Percentiles rank a stretch among this genome's conserved stretches.
Evolutionary conservation across 805 yeast genomes (phyloP).

Genomic region (Metschnikowia dekortorum): DNA sequence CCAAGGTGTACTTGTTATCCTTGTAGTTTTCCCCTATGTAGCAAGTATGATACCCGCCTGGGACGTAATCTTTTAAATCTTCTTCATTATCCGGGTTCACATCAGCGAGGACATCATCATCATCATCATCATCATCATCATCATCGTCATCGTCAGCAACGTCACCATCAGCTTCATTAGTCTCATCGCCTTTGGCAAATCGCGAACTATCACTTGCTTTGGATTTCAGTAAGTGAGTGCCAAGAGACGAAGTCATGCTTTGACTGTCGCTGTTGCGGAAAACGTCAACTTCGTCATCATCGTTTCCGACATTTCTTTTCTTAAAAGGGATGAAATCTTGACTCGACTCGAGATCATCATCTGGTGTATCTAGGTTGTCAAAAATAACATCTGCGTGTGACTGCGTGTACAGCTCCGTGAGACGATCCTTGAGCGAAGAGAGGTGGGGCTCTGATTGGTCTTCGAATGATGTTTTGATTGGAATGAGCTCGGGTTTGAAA

Average conservation of each 20-base stretch:
- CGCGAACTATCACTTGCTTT: background rate
- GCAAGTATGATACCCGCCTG: constrained; percentile 66
- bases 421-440: constrained; percentile 15
- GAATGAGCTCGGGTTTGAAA: constrained; percentile 35
- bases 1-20: constrained; percentile 30
- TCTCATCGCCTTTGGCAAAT: background rate
- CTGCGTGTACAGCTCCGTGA: constrained; percentile 13
- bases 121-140: constrained; percentile 19
- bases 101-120: constrained; percentile 17
- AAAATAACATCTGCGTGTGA: constrained; percentile 5
- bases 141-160: constrained; percentile 9
- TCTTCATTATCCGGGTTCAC: constrained; percentile 42
- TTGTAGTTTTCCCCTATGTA: constrained; percentile 52
- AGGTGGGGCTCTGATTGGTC: constrained; percentile 14
- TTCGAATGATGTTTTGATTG: constrained; percentile 34
- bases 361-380: constrained; percentile 10
- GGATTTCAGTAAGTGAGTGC: background rate
- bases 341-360: constrained; percentile 7
- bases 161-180: constrained; percentile 6
- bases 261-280: constrained; percentile 1
- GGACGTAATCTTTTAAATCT: constrained; percentile 46
- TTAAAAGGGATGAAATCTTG: constrained; percentile 5
- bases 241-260: background rate
- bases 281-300: background rate
- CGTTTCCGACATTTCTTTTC: constrained; percentile 1